Base-by-base conservation (phyloP, 306 rosid species). In the barrel medic (Medicago truncatula) region DNA sequence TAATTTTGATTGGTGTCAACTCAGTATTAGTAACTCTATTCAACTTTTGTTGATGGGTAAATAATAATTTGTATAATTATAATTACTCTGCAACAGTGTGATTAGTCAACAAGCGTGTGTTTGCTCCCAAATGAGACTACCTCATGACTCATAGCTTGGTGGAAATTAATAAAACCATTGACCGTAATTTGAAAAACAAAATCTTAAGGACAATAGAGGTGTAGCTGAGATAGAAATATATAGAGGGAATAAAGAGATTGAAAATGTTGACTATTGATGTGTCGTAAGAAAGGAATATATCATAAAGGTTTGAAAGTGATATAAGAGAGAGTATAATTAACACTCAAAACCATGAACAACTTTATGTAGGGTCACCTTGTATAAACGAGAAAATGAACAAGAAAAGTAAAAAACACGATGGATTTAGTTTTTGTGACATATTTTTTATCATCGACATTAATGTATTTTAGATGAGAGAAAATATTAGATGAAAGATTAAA, bases 31-130 rank as follows among this genome's bases (percentile, higher is more conserved):
- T 23, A 23, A 23, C 2, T 23, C 28, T 23, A 23, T 3, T 23
- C 0, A 23, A 2, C 0, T 23, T 21, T 21, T 21, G 23, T 21
- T 21, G 23, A 21, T 21, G 2, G 23, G 28, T 23, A 23, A 23
- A 1, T 23, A 23, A 23, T 0, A 23, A 1, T 23, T 23, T 23
- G 28, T 2, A 1, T 23, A 23, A 52, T 16, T 52, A 16, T 52
- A 8, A 59, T 25, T 11, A 18, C 38, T 10, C 8, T 18, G 10
- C 57, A 6, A 9, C 12, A 11, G 64, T 43, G 56, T 63, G 1
- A n/a, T 39, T 36, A 60, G 83, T 84, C 85, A 73, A 80, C 54
- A 39, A 44, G 66, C 77, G 25, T 46, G 50, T 65, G 34, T 13
- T 39, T 56, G 21, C 58, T 65, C 31, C 28, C 2, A 39, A 65